phyloP scores from a whole-genome alignment of 75 land plant genomes.

The Chamaecyparis obtusa region DNA sequence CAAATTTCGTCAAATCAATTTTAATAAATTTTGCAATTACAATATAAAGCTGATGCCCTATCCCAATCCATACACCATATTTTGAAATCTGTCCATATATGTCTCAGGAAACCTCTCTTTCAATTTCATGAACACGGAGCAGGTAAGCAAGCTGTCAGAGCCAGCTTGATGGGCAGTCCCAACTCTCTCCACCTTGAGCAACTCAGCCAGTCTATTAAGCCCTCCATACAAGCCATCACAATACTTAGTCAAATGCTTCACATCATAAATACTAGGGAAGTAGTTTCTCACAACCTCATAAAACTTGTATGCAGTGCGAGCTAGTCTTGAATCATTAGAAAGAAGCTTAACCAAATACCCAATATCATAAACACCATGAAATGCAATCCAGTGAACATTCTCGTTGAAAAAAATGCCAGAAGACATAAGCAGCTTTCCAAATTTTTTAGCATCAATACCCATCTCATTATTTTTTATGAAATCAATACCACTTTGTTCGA shows the following conservation, averaged over 20 bases:
- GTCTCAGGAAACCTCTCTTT: constrained; percentile 51
- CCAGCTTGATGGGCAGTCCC: constrained; percentile 66
- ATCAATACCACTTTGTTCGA: constrained; percentile 56
- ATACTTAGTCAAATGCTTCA: constrained; percentile 63
- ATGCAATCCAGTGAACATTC: constrained; percentile 58
- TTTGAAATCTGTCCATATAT: constrained; percentile 45
- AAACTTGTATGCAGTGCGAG: constrained; percentile 31
- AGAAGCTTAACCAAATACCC: constrained; percentile 57
- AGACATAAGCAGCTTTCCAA: constrained; percentile 59
- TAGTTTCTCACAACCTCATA: constrained; percentile 37
- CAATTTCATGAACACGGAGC: constrained; percentile 54
- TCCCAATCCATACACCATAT: constrained; percentile 61
- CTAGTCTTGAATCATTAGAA: constrained; percentile 35
- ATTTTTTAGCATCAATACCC: constrained; percentile 38
- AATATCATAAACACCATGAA: constrained; percentile 63
- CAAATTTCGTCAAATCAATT: too few species aligned
- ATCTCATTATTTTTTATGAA: constrained; percentile 38
- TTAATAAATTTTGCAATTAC: too few species aligned
- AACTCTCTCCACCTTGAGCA: constrained; percentile 52
- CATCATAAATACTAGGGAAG: constrained; percentile 54
- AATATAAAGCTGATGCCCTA: constrained; percentile 17
- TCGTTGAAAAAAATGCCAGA: constrained; percentile 52
- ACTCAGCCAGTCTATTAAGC: constrained; percentile 49
- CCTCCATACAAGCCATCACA: constrained; percentile 53
- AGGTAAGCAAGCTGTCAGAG: constrained; percentile 66